Conservation (phyloP, 768 basidiomycete genomes). For the Daedaleopsis nitida region DNA sequence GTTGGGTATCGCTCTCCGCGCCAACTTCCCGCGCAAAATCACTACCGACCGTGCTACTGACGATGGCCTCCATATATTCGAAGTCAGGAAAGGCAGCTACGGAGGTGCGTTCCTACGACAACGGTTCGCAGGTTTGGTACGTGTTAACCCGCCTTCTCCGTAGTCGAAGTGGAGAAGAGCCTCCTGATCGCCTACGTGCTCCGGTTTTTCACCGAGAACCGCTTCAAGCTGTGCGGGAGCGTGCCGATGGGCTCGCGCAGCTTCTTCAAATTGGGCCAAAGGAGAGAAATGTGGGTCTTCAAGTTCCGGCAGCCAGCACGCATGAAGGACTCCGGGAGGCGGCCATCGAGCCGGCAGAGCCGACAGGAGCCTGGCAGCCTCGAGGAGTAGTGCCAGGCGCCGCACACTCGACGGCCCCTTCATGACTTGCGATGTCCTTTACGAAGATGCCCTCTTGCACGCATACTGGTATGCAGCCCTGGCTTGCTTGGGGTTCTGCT, state of each 20-base stretch:
- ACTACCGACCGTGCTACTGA: slow-evolving; percentile 46
- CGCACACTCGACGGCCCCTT: not conserved
- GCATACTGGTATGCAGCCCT: not conserved
- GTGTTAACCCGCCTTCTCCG: slow-evolving; percentile 17
- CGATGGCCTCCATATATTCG: slow-evolving; percentile 55
- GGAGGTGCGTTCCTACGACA: slow-evolving; percentile 14
- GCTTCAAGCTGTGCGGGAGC: slow-evolving; percentile 67
- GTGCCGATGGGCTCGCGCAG: slow-evolving; percentile 55
- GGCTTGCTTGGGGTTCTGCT: not conserved
- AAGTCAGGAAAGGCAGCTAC: slow-evolving; percentile 48
- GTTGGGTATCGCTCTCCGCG: slow-evolving; percentile 41
- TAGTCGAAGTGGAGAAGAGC: slow-evolving; percentile 48
- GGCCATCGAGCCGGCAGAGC: slow-evolving; percentile 18
- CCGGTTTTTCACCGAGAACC: slow-evolving; percentile 55
- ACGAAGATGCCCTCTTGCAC: not conserved
- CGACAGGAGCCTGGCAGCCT: not conserved
- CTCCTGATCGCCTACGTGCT: slow-evolving; percentile 65
- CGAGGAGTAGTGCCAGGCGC: not conserved
- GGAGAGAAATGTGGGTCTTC: slow-evolving; percentile 69
- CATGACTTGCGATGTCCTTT: not conserved
- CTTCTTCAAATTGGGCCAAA: slow-evolving; percentile 40
- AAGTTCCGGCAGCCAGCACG: slow-evolving; percentile 32
- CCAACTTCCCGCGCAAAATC: slow-evolving; percentile 44
- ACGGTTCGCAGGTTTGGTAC: not conserved
- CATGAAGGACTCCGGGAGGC: slow-evolving; percentile 7